Evolutionary conservation across 1,284 basidiomycete genomes (phyloP), one percentile per base, ranked within the genome.

Genomic region (Pyrrhoderma noxium): DNA sequence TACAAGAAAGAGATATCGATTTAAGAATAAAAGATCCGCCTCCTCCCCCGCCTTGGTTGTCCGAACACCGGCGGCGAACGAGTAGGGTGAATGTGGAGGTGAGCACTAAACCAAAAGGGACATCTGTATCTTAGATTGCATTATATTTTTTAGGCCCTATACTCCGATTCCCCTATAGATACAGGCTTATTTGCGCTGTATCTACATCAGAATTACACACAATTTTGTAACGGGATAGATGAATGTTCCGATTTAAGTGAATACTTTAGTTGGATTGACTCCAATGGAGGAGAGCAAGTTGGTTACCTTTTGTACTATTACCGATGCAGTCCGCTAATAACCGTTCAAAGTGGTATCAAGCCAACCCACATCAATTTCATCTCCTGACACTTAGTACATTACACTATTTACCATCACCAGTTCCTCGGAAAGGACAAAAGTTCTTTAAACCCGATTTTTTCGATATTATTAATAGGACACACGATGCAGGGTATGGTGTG

Each of bases 161-260:
- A 91, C 61, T 79, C 86, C 0, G 88, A 93, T 57, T 86, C 92
- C 0, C 93, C 94, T 0, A 85, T 99, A 41, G 94, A 98, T 64
- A 80, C 90, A 0, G 89, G 89, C 1, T 73, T 96, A 1, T 88
- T 95, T 56, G 84, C 85, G 5, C 70, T 95, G 3, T 99, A 97
- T 65, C 75, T 95, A 2, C 93, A 98, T 58, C 93, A 98, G 63
- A 98, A 97, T 63, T 90, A 93, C 56, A 77, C 85, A 0, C 81
- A 84, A 48, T 99, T 92, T 64, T 92, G 87, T 61, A 68, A 76
- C 37, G 79, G 85, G 22, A 64, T 95, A 0, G 89, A 94, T 3
- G 74, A 98, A 55, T 85, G 84, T 55, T 76, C 77, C 2, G 74
- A 71, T 0, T 67, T 93, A 1, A 70, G 82, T 18, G 93, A 97